Conservation (phyloP, 2,329 filamentous ascomycete species). For the Didymella keratinophila region DNA sequence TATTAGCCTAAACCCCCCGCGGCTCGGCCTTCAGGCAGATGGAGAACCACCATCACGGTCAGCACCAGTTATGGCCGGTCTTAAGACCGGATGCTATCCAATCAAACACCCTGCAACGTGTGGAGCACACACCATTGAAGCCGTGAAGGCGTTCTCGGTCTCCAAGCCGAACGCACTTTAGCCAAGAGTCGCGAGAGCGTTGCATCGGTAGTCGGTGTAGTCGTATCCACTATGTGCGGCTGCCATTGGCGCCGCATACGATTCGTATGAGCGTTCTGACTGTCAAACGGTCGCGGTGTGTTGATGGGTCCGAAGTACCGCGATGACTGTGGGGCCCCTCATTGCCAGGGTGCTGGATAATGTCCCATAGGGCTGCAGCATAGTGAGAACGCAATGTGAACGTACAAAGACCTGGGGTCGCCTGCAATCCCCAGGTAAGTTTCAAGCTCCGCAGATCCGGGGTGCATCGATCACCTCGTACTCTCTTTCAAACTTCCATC, state of each 20-base stretch:
- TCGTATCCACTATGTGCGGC: background rate
- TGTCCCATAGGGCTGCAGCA: conserved; percentile 15
- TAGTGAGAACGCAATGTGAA: conserved; percentile 4
- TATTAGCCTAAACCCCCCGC: conserved; percentile 19
- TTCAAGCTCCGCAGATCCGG: conserved; percentile 12
- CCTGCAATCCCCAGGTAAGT: conserved; percentile 13
- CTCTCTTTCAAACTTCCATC: background rate
- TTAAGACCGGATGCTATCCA: conserved; percentile 1
- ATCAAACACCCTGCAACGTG: background rate
- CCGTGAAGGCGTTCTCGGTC: conserved; percentile 6
- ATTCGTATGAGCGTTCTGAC: background rate
- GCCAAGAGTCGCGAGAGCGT: conserved; percentile 1
- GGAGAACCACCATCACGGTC: conserved; percentile 10
- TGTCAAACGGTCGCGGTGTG: background rate
- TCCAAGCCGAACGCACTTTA: conserved; percentile 4
- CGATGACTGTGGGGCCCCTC: conserved; percentile 10
- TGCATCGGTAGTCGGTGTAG: background rate
- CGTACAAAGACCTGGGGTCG: conserved; percentile 19
- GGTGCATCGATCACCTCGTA: background rate
- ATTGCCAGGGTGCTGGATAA: conserved; percentile 32
- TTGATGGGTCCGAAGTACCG: conserved; percentile 17
- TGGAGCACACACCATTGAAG: background rate
- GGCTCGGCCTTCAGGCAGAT: conserved; percentile 21
- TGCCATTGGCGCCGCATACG: background rate
- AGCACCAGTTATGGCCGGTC: conserved; percentile 5